A percentile compares a stretch with the other conserved stretches of the same genome.
Evolutionary conservation across 148 eudicot genomes (phyloP).

Genomic region (Dianthus caryophyllus): DNA sequence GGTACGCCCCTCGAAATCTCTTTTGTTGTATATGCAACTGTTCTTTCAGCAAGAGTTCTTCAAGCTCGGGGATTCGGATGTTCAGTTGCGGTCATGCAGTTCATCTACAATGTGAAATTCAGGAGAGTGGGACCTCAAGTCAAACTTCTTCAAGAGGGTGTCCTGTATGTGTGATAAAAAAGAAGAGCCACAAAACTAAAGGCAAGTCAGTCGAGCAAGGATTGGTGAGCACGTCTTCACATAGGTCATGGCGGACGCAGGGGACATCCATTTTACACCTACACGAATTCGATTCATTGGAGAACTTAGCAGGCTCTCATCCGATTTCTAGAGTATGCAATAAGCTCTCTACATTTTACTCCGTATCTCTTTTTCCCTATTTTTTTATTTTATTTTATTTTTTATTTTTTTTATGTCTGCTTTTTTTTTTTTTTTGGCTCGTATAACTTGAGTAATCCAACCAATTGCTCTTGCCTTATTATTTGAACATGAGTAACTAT

Average conservation of each 20-base stretch:
- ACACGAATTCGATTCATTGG: constrained; percentile 57
- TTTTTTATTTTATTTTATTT: not conserved
- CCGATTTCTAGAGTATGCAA: constrained; percentile 64
- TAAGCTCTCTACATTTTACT: not conserved
- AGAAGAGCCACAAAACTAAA: constrained; percentile 44
- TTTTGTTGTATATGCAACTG: constrained; percentile 79
- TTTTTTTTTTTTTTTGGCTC: not conserved
- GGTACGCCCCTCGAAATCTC: constrained; percentile 64
- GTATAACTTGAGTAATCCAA: not conserved
- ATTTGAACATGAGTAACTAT: not conserved
- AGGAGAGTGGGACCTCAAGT: constrained; percentile 46
- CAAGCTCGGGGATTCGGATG: constrained; percentile 61
- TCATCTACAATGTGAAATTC: constrained; percentile 69
- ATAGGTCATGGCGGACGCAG: constrained; percentile 38
- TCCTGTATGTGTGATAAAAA: constrained; percentile 76
- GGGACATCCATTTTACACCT: constrained; percentile 34
- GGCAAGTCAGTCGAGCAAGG: constrained; percentile 57
- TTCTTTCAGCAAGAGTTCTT: constrained; percentile 47
- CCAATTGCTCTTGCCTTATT: not conserved
- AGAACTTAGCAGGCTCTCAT: constrained; percentile 38
- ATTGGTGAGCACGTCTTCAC: constrained; percentile 39
- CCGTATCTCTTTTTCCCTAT: not conserved
- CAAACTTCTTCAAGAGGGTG: constrained; percentile 55
- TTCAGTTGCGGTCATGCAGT: constrained; percentile 84
- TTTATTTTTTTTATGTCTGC: too few species aligned